Evolutionary conservation across 768 basidiomycete species (phyloP), one percentile per base, ranked within the genome.

Genomic region (Hortiboletus flavorubellus): DNA sequence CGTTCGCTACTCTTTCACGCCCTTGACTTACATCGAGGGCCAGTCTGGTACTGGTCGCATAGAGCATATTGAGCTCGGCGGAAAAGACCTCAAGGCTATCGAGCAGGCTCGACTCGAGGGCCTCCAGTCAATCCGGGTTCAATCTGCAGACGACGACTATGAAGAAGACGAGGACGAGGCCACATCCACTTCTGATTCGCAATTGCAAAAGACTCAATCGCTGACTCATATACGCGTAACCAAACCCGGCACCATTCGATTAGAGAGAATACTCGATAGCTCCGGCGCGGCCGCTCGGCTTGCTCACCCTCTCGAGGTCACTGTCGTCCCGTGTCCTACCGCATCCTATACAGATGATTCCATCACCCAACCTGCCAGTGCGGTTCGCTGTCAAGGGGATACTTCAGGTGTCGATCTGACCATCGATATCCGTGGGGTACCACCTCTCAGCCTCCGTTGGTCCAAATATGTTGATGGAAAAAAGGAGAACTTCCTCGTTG

Each of bases 251-350:
- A 79, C 80, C 16, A 67, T 98, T 46, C 83, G 84, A 12, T 77
- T 98, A 15, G 87, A 89, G 57, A 80, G 82, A 42, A 85, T 93
- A 14, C 66, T 83, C 18, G 93, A 95, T 66, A 70, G 78, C 12
- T 82, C 84, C 2, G 81, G 83, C 40, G 82, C 84, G 41, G 85
- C 87, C 41, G 91, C 93, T 37, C 85, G 90, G 29, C 73, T 95
- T n/a, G 71, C 80, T 51, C 77, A 79, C 51, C 75, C 84, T 42
- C 77, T 78, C 14, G 82, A 87, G 55, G 79, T 92, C 33, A 79
- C 82, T 0, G 75, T 96, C 42, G 90, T 86, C 12, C 89, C 93
- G 18, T 97, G 94, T 65, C 94, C 94, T 7, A 77, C 74, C 5
- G 91, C 86, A 5, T 80, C 81, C 60, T 94, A 93, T 64, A 62